phyloP scores from a whole-genome alignment of 352 stramenopile species.

The Phytopythium aichiense region DNA sequence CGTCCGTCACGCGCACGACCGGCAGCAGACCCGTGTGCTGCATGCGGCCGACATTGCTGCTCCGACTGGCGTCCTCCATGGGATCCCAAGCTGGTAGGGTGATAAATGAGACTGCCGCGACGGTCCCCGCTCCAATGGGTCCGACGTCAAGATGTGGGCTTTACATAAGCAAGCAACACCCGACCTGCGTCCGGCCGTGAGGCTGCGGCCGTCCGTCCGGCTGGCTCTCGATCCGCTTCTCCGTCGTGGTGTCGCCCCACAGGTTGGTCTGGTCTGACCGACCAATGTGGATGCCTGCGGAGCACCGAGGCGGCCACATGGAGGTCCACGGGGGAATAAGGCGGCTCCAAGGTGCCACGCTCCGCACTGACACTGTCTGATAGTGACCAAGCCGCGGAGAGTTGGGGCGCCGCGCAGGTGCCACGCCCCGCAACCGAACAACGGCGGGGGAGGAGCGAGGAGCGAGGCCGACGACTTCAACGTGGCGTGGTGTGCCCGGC shows the following conservation, averaged over 20 bases:
- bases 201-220: no score
- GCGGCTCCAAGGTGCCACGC: not conserved
- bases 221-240: not conserved
- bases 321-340: not conserved
- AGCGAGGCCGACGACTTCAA: not conserved
- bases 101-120: not conserved
- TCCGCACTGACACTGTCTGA: not conserved
- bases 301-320: no score
- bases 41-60: no score
- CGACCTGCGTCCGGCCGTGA: not conserved
- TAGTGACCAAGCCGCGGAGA: no score
- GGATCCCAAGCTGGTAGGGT: not conserved
- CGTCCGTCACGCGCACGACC: constrained; percentile 19
- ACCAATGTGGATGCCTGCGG: no score
- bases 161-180: not conserved
- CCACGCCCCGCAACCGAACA: not conserved
- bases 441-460: not conserved
- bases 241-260: not conserved
- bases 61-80: not conserved
- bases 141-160: not conserved
- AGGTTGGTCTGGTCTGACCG: not conserved
- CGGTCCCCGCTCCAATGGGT: not conserved
- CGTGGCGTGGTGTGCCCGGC: not conserved
- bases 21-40: constrained; percentile 8
- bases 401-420: no score